These are phyloP conservation scores for Pseudocercospora eumusae DNA, from an alignment of 2,329 filamentous ascomycete species.

Conservation along the genomic window DNA sequence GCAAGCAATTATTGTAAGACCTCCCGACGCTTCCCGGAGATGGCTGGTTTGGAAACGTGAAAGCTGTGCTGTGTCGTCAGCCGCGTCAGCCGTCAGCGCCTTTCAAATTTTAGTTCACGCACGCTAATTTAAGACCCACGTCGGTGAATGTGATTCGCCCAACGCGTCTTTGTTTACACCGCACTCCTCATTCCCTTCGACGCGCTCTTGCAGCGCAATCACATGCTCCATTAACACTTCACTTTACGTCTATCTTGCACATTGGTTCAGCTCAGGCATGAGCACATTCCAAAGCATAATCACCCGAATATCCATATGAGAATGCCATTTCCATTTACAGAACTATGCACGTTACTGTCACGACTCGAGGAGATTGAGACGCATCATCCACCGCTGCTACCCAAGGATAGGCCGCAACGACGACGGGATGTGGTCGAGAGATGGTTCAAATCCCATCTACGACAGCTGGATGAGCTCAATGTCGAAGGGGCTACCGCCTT, in stretches of 20 bases:
- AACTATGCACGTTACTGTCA: constrained; percentile 73
- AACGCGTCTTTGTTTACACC: constrained; percentile 1
- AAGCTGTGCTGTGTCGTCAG: too few relatives aligned
- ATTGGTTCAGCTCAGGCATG: not conserved
- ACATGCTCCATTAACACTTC: not conserved
- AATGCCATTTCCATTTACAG: constrained; percentile 69
- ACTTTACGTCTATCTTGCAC: not conserved
- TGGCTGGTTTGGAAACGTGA: not conserved
- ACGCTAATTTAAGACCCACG: not conserved
- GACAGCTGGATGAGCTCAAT: constrained; percentile 57
- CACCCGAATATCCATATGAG: constrained; percentile 8
- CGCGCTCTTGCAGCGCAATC: constrained; percentile 4
- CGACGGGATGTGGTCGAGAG: constrained; percentile 49
- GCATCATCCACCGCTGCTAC: constrained; percentile 45
- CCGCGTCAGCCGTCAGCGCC: not conserved
- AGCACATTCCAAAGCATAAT: not conserved
- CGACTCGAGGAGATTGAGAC: constrained; percentile 57
- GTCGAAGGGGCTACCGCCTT: constrained; percentile 62
- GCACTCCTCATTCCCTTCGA: not conserved
- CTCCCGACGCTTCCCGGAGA: not conserved
- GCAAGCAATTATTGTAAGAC: not conserved
- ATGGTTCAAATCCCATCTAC: constrained; percentile 71
- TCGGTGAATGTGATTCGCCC: constrained; percentile 3
- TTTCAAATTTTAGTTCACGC: not conserved
- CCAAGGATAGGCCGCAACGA: constrained; percentile 32